Percentiles rank a stretch among this genome's conserved stretches.
Evolutionary conservation across 1,284 basidiomycete genomes (phyloP).

Genomic region (Boletus semigastroideus): DNA sequence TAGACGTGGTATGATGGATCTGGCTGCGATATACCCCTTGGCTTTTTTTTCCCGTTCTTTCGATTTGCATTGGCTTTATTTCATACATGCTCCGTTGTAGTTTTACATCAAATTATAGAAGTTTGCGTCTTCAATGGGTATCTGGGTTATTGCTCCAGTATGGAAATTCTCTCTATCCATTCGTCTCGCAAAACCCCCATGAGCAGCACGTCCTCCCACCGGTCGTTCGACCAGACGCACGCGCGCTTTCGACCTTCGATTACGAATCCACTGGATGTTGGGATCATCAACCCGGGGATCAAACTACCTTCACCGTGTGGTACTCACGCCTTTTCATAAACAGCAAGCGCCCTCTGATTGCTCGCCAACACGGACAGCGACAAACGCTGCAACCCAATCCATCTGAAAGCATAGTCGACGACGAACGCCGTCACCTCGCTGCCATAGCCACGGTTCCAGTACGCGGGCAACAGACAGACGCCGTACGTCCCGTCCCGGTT

Average conservation of each 20-base stretch:
- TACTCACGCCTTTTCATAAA: constrained; percentile 37
- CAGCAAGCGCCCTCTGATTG: constrained; percentile 32
- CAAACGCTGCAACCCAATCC: constrained; percentile 36
- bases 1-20: constrained; percentile 29
- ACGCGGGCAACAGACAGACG: constrained; percentile 31
- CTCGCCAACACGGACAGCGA: constrained; percentile 30
- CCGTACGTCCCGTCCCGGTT: constrained; percentile 35
- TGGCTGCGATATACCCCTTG: not conserved
- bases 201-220: constrained; percentile 29
- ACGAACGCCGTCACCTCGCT: constrained; percentile 34
- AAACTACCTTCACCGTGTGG: not conserved
- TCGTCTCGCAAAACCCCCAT: constrained; percentile 35
- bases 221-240: constrained; percentile 28
- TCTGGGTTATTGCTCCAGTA: constrained; percentile 22
- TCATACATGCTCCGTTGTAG: constrained; percentile 10
- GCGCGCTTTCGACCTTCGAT: constrained; percentile 33
- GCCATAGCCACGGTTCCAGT: constrained; percentile 37
- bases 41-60: not conserved
- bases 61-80: constrained; percentile 2
- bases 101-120: not conserved
- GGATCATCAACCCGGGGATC: not conserved
- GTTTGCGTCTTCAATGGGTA: constrained; percentile 6
- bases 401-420: constrained; percentile 35
- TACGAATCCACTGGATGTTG: constrained; percentile 26
- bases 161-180: constrained; percentile 27